These are phyloP conservation scores for Xerocomellus chrysenteron DNA, from an alignment of 768 basidiomycete species.

Conservation along the genomic window DNA sequence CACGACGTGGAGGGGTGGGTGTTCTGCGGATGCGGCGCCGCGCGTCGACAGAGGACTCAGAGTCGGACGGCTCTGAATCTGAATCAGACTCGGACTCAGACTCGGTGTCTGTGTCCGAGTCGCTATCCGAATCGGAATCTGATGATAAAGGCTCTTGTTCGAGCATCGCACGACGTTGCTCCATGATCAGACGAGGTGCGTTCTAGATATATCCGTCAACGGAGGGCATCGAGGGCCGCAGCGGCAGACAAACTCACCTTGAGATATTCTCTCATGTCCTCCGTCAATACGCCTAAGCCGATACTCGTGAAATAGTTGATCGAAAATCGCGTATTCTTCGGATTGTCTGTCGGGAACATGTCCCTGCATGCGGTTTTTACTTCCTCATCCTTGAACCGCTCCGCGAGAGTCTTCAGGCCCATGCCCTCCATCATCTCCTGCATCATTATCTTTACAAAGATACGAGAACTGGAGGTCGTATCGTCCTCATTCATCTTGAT, in stretches of 20 bases:
- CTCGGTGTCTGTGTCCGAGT: slow-evolving; percentile 32
- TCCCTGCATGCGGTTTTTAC: slow-evolving; percentile 66
- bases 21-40: slow-evolving; percentile 30
- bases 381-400: slow-evolving; percentile 88
- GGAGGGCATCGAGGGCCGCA: background rate
- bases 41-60: slow-evolving; percentile 36
- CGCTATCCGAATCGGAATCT: slow-evolving; percentile 35
- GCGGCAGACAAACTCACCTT: slow-evolving; percentile 55
- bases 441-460: slow-evolving; percentile 97
- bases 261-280: slow-evolving; percentile 95
- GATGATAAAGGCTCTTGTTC: slow-evolving; percentile 60
- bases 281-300: slow-evolving; percentile 85
- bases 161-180: slow-evolving; percentile 86
- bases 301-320: slow-evolving; percentile 99
- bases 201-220: slow-evolving; percentile 51
- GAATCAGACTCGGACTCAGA: slow-evolving; percentile 44
- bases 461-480: slow-evolving; percentile 93
- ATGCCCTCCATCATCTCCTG: slow-evolving; percentile 93
- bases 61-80: slow-evolving; percentile 38
- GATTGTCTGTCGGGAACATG: slow-evolving; percentile 96
- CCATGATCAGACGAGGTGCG: slow-evolving; percentile 90
- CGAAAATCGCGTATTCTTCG: slow-evolving; percentile 93
- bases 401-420: slow-evolving; percentile 83
- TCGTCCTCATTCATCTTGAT: slow-evolving; percentile 97
- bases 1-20: slow-evolving; percentile 33